Percentiles rank a stretch among this genome's conserved stretches.
Evolutionary conservation across 768 basidiomycete species (phyloP).

Genomic region (Mycena leptocephala): DNA sequence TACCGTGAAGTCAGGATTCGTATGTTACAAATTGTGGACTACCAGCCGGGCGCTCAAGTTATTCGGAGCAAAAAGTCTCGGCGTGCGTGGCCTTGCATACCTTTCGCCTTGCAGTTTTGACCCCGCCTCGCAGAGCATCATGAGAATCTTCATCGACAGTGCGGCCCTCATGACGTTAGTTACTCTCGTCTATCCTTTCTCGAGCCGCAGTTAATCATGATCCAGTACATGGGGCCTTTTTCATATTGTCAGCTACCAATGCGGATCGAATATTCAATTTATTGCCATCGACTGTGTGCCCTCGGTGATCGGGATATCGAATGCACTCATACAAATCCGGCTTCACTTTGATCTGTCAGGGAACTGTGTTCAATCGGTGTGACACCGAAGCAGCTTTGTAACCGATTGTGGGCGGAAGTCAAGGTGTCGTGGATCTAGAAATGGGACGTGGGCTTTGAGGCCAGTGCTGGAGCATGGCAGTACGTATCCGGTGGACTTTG

Average conservation of each 20-base stretch:
- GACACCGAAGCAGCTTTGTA: neutral
- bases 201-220: neutral
- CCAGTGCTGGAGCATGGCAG: no score
- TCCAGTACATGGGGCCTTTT: neutral
- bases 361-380: neutral
- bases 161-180: neutral
- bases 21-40: neutral
- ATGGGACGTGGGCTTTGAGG: no score
- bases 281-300: neutral
- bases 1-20: neutral
- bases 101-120: neutral
- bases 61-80: neutral
- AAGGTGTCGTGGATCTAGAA: neutral
- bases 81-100: neutral
- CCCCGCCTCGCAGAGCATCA: neutral
- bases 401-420: neutral
- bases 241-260: conserved; percentile 4
- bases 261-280: conserved; percentile 3
- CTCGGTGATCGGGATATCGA: neutral
- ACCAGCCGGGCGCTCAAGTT: neutral
- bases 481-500: no score
- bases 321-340: neutral
- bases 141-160: conserved; percentile 12
- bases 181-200: neutral
- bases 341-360: neutral